Conservation (phyloP, 2,329 filamentous ascomycete genomes). For the Chrysosphaeria jannelii region DNA sequence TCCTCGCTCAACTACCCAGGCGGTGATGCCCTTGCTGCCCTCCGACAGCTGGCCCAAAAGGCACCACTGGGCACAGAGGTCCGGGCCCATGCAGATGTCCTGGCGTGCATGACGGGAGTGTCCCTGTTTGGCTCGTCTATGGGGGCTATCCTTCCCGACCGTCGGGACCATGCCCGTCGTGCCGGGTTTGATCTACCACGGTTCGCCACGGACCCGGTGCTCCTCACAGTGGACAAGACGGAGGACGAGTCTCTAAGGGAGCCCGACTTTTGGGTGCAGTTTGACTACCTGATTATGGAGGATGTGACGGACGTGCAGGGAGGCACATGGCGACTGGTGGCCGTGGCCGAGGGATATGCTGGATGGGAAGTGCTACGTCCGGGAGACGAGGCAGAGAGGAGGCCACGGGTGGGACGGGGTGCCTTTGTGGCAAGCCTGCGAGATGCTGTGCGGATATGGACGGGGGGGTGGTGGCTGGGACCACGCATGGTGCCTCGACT, state of each 20-base stretch:
- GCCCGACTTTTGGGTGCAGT: constrained; percentile 27
- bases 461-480: constrained; percentile 33
- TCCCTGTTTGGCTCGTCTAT: constrained; percentile 27
- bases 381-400: constrained; percentile 6
- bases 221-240: constrained; percentile 25
- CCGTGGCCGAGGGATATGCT: constrained; percentile 23
- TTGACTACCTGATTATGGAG: constrained; percentile 31
- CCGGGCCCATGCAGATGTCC: constrained; percentile 29
- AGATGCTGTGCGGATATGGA: constrained; percentile 13
- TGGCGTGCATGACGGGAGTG: constrained; percentile 40
- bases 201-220: background rate
- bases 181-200: background rate
- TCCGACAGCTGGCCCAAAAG: constrained; percentile 18
- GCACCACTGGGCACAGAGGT: no score
- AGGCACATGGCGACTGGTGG: constrained; percentile 21
- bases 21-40: constrained; percentile 37
- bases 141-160: constrained; percentile 3
- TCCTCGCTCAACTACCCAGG: constrained; percentile 87
- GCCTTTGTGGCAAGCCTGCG: constrained; percentile 11
- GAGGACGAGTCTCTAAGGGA: constrained; percentile 18
- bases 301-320: constrained; percentile 8
- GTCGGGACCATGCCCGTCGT: background rate
- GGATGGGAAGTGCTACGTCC: constrained; percentile 27
- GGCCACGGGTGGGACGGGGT: constrained; percentile 15
- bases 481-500: constrained; percentile 27